These are phyloP conservation scores for Novymonas esmeraldas DNA, from an alignment of 208 protist genomes.

Conservation along the genomic window DNA sequence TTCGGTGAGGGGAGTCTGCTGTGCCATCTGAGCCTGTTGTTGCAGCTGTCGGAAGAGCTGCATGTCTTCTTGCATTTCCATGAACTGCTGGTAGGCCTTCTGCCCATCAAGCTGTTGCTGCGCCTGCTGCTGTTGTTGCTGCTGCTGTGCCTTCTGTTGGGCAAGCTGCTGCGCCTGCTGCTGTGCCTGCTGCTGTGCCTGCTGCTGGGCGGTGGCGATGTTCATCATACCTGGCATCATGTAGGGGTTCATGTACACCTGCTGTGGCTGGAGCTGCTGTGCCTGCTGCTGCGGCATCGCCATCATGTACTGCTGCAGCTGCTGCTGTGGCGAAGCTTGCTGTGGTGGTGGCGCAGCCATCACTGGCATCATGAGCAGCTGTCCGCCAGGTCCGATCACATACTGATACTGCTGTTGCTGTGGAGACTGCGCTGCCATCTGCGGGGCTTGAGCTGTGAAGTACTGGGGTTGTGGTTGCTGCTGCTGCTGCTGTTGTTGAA, in stretches of 20 bases:
- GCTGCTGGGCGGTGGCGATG: slow-evolving; percentile 17
- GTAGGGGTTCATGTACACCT: slow-evolving; percentile 33
- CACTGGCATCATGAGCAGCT: slow-evolving; percentile 42
- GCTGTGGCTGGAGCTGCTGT: slow-evolving; percentile 27
- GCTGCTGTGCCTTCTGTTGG: slow-evolving; percentile 22
- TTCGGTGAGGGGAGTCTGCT: slow-evolving; percentile 12
- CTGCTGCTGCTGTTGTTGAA: slow-evolving; percentile 29
- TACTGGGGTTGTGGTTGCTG: slow-evolving; percentile 23
- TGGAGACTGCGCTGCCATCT: slow-evolving; percentile 19
- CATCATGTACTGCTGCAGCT: slow-evolving; percentile 28
- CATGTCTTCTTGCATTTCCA: slow-evolving; percentile 29
- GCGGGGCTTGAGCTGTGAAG: slow-evolving; percentile 26
- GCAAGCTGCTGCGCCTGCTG: slow-evolving; percentile 16
- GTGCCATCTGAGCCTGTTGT: slow-evolving; percentile 11
- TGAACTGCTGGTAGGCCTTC: slow-evolving; percentile 17
- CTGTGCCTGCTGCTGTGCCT: slow-evolving; percentile 21
- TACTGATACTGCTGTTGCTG: slow-evolving; percentile 47
- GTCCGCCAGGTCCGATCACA: slow-evolving; percentile 37
- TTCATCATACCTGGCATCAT: slow-evolving; percentile 27
- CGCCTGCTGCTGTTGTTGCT: slow-evolving; percentile 21
- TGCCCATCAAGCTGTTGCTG: slow-evolving; percentile 11
- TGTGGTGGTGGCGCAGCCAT: slow-evolving; percentile 11
- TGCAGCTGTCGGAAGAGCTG: slow-evolving; percentile 25
- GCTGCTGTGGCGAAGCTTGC: slow-evolving; percentile 4
- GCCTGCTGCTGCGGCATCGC: slow-evolving; percentile 11